Conservation (phyloP, 257 asterid species). For the Solanum clarkiae region DNA sequence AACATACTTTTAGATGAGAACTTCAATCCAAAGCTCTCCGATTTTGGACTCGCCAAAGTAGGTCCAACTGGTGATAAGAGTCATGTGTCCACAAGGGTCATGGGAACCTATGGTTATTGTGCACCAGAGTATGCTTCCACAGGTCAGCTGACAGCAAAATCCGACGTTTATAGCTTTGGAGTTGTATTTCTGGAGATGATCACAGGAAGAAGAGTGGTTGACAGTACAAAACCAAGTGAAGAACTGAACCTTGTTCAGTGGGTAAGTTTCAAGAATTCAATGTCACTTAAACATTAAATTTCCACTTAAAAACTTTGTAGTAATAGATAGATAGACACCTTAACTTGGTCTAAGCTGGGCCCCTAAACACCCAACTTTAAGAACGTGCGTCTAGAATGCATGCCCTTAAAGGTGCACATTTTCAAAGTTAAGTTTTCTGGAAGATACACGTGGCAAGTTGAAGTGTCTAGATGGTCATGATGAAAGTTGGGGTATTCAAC, state of each 20-base stretch:
- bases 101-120: slow-evolving; percentile 62
- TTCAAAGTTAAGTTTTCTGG: no score
- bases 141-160: slow-evolving; percentile 27
- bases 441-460: no score
- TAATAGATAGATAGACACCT: not conserved
- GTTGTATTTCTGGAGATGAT: slow-evolving; percentile 50
- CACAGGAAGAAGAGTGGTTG: slow-evolving; percentile 44
- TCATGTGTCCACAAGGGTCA: slow-evolving; percentile 31
- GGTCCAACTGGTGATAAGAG: slow-evolving; percentile 27
- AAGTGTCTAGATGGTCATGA: no score
- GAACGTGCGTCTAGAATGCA: no score
- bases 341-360: not conserved
- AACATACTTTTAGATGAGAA: slow-evolving; percentile 38
- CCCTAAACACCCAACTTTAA: not conserved
- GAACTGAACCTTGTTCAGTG: slow-evolving; percentile 40
- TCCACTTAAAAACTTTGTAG: not conserved
- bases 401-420: no score
- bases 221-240: slow-evolving; percentile 25
- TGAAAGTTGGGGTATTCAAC: no score
- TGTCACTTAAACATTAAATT: not conserved
- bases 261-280: slow-evolving; percentile 14
- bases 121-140: slow-evolving; percentile 49
- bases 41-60: slow-evolving; percentile 50
- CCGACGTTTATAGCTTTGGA: slow-evolving; percentile 54
- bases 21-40: slow-evolving; percentile 44